phyloP scores from a whole-genome alignment of 257 asterid genomes.

The Solanum piurae region DNA sequence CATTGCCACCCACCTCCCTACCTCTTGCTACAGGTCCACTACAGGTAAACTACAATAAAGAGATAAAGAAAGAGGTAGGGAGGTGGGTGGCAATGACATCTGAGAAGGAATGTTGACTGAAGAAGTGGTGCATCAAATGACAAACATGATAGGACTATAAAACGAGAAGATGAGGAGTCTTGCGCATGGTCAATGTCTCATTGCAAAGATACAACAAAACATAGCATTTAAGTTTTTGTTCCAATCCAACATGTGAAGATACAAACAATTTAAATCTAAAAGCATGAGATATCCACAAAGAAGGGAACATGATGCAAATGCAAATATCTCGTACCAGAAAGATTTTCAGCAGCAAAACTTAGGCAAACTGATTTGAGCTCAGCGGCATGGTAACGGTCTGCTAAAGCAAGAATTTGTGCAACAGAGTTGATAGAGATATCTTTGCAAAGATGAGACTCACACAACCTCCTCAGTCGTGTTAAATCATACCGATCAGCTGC shows the following conservation, averaged over 20 bases:
- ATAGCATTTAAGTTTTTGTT: background rate
- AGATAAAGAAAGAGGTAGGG: background rate
- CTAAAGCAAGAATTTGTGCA: constrained; percentile 64
- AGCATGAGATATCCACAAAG: background rate
- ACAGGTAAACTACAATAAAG: background rate
- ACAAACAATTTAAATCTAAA: background rate
- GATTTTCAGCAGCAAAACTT: constrained; percentile 86
- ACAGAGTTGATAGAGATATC: constrained; percentile 74
- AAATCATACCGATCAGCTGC: constrained; percentile 91
- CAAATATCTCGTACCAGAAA: constrained; percentile 50
- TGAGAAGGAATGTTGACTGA: background rate
- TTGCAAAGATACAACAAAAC: background rate
- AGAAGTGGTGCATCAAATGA: background rate
- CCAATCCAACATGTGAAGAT: background rate
- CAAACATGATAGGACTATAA: background rate
- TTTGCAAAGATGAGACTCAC: constrained; percentile 92
- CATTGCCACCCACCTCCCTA: background rate
- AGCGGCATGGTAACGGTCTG: constrained; percentile 61
- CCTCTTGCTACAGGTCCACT: background rate
- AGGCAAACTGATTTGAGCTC: constrained; percentile 91
- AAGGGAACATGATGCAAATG: background rate
- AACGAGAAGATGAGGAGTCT: background rate
- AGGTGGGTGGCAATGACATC: background rate
- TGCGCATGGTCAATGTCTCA: background rate
- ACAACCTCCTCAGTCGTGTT: constrained; percentile 75